phyloP scores from a whole-genome alignment of 352 stramenopile species.

The Phytophthora agathidicida region DNA sequence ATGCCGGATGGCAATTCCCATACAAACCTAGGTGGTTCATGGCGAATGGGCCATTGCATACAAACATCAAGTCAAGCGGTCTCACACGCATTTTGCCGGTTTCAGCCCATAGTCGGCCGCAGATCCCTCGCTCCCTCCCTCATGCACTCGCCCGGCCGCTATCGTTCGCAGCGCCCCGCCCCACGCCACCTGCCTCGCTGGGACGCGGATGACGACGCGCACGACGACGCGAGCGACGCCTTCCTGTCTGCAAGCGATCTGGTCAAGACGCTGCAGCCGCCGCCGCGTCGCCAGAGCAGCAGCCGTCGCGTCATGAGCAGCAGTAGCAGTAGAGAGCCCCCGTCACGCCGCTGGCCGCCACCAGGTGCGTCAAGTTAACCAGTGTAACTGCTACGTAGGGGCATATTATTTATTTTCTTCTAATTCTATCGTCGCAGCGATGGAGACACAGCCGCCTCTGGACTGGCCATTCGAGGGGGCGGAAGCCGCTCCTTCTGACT shows the following conservation, averaged over 20 bases:
- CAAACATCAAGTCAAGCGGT: no score
- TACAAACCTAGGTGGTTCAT: no score
- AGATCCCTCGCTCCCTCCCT: not conserved
- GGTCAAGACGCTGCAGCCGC: constrained; percentile 38
- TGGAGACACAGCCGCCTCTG: constrained; percentile 17
- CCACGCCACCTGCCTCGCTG: constrained; percentile 16
- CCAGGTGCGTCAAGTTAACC: constrained; percentile 19
- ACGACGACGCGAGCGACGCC: constrained; percentile 22
- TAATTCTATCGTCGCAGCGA: constrained; percentile 10
- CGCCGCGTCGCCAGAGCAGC: constrained; percentile 9
- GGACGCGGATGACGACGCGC: constrained; percentile 6
- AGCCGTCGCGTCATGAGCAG: constrained; percentile 9
- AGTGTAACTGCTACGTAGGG: not conserved
- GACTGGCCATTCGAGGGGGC: constrained; percentile 31
- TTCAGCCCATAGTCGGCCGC: constrained; percentile 4
- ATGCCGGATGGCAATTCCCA: no score
- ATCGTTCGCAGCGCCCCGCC: constrained; percentile 18
- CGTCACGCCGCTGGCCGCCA: constrained; percentile 8
- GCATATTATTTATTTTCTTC: not conserved
- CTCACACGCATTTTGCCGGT: no score
- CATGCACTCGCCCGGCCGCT: constrained; percentile 28
- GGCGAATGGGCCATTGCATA: no score
- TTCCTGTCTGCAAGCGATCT: constrained; percentile 41
- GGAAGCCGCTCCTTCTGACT: constrained; percentile 2
- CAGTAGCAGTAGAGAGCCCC: constrained; percentile 6